Evolutionary conservation across 1,284 basidiomycete species (phyloP), one percentile per base, ranked within the genome.

Genomic region (Heterobasidion parviporum): DNA sequence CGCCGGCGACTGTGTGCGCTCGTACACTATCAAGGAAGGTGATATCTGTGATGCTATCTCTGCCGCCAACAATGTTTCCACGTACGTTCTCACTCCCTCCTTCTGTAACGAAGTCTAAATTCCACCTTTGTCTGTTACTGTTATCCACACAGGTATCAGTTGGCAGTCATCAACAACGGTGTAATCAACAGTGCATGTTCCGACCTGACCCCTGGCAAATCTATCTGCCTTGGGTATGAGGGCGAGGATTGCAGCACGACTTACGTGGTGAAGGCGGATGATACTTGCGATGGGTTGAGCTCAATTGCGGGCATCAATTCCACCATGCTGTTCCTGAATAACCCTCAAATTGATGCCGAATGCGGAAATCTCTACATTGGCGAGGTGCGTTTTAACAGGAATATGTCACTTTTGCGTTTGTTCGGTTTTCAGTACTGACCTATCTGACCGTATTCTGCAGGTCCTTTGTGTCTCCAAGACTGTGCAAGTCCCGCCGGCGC

Each of bases 11-110:
- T 89, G 87, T 69, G 67, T 74, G 15, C 82, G 86, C 57, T 64
- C 63, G 8, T 88, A 89, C 73, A 82, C 76, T 57, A 75, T 87
- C 52, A 62, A 79, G 61, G 64, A 63, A 1, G 82, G 81, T 54
- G 87, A 89, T 64, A 77, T 74, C 54, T 90, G 87, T 64, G 85
- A 89, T 72, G 65, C 66, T 60, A 89, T 89, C 67, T 87, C 85
- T 57, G 78, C 78, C 41, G 74, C 78, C 16, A 67, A 87, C 48
- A 77, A 80, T 53, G 84, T 78, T 56, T 87, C 87, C 33, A 87
- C 87, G 80, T 87, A 64, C 53, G 77, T 70, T 33, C 34, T 35
- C 7, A 10, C 26, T 20, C 46, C 18, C 10, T 32, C 46, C 46
- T 20, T 12, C 26, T 48, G 10, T 10, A 16, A 48, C 46, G 4